Evolutionary conservation across 495 filamentous ascomycete species (phyloP).

Genomic region (Daldinia childiae): DNA sequence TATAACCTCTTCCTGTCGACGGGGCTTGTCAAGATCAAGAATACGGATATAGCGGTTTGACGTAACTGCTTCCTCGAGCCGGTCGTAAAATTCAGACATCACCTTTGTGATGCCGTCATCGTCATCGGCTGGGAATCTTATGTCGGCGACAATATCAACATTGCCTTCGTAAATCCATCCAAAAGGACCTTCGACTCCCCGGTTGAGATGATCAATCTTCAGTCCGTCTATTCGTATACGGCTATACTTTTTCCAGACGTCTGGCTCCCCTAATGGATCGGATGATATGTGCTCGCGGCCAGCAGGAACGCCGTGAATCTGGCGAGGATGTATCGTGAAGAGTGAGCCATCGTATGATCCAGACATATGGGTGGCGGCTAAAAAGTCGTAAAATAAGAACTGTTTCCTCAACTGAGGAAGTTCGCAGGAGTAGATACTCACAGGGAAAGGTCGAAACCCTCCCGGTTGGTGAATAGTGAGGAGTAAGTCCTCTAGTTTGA

Average conservation of each 20-base stretch:
- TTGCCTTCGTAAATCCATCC: slow-evolving; percentile 97
- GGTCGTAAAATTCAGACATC: slow-evolving; percentile 92
- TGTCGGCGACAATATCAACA: slow-evolving; percentile 95
- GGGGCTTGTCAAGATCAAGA: slow-evolving; percentile 56
- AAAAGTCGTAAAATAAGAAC: slow-evolving; percentile 97
- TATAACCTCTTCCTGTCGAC: slow-evolving; percentile 43
- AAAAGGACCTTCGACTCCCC: slow-evolving; percentile 92
- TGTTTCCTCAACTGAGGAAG: slow-evolving; percentile 92
- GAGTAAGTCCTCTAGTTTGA: slow-evolving; percentile 93
- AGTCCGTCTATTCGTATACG: slow-evolving; percentile 90
- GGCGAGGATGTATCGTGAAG: slow-evolving; percentile 95
- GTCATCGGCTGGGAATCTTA: slow-evolving; percentile 87
- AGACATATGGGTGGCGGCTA: slow-evolving; percentile 94
- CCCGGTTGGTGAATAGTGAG: slow-evolving; percentile 91
- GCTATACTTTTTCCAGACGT: slow-evolving; percentile 91
- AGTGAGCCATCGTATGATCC: slow-evolving; percentile 94
- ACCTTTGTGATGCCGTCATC: slow-evolving; percentile 90
- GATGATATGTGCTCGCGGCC: slow-evolving; percentile 56
- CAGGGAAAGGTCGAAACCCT: slow-evolving; percentile 89
- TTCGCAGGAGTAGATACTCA: slow-evolving; percentile 95
- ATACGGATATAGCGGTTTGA: slow-evolving; percentile 68
- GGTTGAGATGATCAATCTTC: slow-evolving; percentile 95
- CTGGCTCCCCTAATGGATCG: slow-evolving; percentile 60
- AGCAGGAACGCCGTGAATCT: slow-evolving; percentile 73
- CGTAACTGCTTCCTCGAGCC: slow-evolving; percentile 89